These are phyloP conservation scores for Magnaporthiopsis rhizophila DNA, from an alignment of 2,329 filamentous ascomycete species.

Conservation along the genomic window DNA sequence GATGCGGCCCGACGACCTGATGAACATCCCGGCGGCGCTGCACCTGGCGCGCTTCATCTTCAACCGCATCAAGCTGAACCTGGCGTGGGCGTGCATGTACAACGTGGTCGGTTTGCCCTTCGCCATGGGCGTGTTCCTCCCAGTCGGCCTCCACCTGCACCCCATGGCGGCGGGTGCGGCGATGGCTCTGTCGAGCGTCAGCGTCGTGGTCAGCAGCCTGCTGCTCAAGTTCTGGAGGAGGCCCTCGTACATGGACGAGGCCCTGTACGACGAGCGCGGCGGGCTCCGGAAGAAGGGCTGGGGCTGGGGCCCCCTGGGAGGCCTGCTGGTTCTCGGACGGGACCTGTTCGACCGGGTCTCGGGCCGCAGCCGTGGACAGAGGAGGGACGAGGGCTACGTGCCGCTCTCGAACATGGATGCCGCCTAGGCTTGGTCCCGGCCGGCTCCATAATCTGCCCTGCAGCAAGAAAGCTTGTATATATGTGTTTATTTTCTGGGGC, in stretches of 20 bases:
- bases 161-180: constrained; percentile 92
- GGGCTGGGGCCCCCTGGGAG: constrained; percentile 31
- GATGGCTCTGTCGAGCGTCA: constrained; percentile 87
- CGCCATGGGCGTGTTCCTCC: constrained; percentile 93
- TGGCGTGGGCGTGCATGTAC: constrained; percentile 89
- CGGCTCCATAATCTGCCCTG: too few species aligned
- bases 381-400: constrained; percentile 50
- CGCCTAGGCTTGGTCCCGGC: constrained; percentile 6
- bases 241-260: constrained; percentile 78
- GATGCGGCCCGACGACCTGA: constrained; percentile 85
- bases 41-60: constrained; percentile 81
- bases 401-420: constrained; percentile 45
- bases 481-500: background rate
- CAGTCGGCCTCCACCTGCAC: constrained; percentile 78
- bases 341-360: constrained; percentile 30
- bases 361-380: constrained; percentile 22
- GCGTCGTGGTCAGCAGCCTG: constrained; percentile 76
- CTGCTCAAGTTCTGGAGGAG: constrained; percentile 80
- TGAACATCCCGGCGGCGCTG: constrained; percentile 84
- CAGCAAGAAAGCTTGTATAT: background rate
- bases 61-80: constrained; percentile 84
- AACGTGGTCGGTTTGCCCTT: constrained; percentile 88
- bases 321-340: constrained; percentile 30
- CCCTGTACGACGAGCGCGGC: constrained; percentile 50
- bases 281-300: constrained; percentile 33